Conservation (phyloP, 73 alveolate species). For the Tetrahymena elliotti region DNA sequence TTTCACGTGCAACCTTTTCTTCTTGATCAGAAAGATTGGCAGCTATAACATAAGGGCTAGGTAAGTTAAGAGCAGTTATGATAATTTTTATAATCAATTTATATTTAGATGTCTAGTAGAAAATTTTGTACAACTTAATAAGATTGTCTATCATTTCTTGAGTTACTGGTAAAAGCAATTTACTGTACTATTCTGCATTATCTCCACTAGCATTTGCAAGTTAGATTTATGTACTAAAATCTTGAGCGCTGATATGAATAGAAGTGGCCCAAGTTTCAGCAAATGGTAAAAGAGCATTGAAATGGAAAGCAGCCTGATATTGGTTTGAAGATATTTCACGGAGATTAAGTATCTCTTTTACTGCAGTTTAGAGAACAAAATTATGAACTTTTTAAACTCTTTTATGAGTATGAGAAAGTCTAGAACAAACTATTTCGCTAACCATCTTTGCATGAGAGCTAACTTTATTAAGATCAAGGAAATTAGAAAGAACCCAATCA, state of each 20-base stretch:
- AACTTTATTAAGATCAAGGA: slow-evolving; percentile 13
- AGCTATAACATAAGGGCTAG: neutral
- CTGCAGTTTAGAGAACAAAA: neutral
- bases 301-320: neutral
- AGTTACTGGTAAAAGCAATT: neutral
- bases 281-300: neutral
- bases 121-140: neutral
- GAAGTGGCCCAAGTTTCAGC: slow-evolving; percentile 31
- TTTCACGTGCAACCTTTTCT: neutral
- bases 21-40: neutral
- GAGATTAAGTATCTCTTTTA: neutral
- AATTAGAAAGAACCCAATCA: slow-evolving; percentile 23
- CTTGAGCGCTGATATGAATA: neutral
- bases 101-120: neutral
- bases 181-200: neutral
- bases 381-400: slow-evolving; percentile 10
- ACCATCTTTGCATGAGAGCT: slow-evolving; percentile 37
- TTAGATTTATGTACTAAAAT: neutral
- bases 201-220: neutral
- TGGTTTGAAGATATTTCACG: neutral
- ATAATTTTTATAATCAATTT: neutral
- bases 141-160: neutral
- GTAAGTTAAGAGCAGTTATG: neutral
- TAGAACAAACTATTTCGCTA: slow-evolving; percentile 18
- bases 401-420: slow-evolving; percentile 2